A percentile compares a stretch with the other conserved stretches of the same genome.
These are phyloP conservation scores for Waltergamsia citrina DNA, from an alignment of 2,329 filamentous ascomycete genomes.

Conservation along the genomic window DNA sequence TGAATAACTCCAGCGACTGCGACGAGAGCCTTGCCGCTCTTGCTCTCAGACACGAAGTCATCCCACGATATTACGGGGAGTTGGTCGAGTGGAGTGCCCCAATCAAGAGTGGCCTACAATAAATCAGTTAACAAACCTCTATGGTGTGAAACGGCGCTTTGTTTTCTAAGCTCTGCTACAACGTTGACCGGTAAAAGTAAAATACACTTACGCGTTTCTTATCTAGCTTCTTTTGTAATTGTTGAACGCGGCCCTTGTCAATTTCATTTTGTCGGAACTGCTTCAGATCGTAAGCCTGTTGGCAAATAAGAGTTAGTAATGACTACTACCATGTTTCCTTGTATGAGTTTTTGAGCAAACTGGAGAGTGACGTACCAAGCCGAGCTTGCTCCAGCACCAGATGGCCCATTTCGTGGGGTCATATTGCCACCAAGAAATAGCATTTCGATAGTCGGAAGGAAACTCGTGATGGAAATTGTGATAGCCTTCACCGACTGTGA, in stretches of 20 bases:
- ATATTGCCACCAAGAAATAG: slow-evolving; percentile 74
- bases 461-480: slow-evolving; percentile 89
- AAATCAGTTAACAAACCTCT: no score
- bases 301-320: no score
- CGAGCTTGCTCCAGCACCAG: slow-evolving; percentile 19
- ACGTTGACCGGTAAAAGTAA: no score
- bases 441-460: slow-evolving; percentile 77
- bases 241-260: neutral
- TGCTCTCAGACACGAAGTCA: neutral
- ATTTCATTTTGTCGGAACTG: neutral
- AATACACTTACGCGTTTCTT: no score
- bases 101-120: neutral
- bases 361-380: no score
- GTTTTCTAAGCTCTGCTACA: no score
- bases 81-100: neutral
- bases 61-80: neutral
- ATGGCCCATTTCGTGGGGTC: slow-evolving; percentile 80
- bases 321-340: no score
- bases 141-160: no score
- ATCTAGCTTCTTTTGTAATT: neutral
- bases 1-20: slow-evolving; percentile 68
- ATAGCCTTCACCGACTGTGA: slow-evolving; percentile 73
- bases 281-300: neutral
- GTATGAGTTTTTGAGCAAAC: no score
- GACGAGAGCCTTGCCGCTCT: neutral